Base-by-base conservation (phyloP, 2,329 filamentous ascomycete species). In the Ascochyta koolunga region DNA sequence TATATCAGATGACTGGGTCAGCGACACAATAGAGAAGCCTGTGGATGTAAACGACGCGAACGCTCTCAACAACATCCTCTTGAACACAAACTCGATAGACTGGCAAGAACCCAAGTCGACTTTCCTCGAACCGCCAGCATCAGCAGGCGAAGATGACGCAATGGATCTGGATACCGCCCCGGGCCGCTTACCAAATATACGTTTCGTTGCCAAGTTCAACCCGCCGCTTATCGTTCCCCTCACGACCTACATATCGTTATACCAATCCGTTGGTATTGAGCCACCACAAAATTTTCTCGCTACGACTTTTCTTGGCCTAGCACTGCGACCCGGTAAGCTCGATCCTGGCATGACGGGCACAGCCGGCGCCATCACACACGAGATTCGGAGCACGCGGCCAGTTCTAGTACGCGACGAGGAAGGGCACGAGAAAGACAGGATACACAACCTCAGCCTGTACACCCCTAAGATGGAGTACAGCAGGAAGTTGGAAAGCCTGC, bases 401-500 rank as follows among this genome's bases (percentile, higher is more conserved):
- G 76, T 88, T 1, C 74, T 77, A 4, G 75, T 81, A 4, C 21
- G 65, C 2, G 61, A 61, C 13, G 54, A 54, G 2, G 54, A 65
- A 0, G 69, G 66, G 7, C 56, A 61, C 18, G 64, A 67, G 31
- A 62, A 62, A 10, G 60, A 71, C 6, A 53, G 52, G 1, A 58
- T 52, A 3, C 81, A 83, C 61, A 71, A 75, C 11, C 89, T 88
- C 66, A 85, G 82, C 0, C 79, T 95, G 1, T 86, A 85, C 59
- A 83, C 91, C 16, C 85, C 89, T 49, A 91, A 90, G 71, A 83
- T 86, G 2, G 89, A 91, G 8, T 91, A 88, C 61, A 88, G 87
- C 0, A 83, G 87, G 50, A 79, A 81, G 3, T 72, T 96, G 8
- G 83, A 82, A 1, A 85, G 88, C 50, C 79, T 95, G 27, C 86